These are phyloP conservation scores for Pestalotiopsis sp. DNA, from an alignment of 2,329 filamentous ascomycete genomes.

Conservation along the genomic window DNA sequence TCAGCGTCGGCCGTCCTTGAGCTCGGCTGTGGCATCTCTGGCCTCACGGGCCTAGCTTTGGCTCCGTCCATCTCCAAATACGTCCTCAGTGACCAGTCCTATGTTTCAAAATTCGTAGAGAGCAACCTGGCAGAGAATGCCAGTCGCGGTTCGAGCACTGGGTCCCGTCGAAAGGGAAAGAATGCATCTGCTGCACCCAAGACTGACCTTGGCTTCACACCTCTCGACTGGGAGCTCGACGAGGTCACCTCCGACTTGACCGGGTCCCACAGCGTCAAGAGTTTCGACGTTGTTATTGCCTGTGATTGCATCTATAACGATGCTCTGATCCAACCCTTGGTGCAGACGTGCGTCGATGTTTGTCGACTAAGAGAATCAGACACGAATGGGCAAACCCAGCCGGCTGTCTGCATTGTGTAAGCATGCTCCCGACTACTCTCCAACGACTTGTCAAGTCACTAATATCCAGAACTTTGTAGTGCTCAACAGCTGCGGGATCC, in stretches of 20 bases:
- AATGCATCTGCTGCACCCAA: constrained; percentile 11
- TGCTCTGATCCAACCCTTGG: constrained; percentile 76
- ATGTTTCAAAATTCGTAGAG: constrained; percentile 76
- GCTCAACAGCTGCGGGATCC: constrained; percentile 87
- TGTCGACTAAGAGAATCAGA: constrained; percentile 58
- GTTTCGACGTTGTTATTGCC: constrained; percentile 76
- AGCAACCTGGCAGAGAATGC: constrained; percentile 73
- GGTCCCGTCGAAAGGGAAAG: constrained; percentile 22
- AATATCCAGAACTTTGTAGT: neutral
- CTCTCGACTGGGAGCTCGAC: constrained; percentile 84
- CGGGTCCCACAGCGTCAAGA: constrained; percentile 34
- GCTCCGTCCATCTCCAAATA: constrained; percentile 65
- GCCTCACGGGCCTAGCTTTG: constrained; percentile 73
- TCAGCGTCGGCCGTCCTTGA: constrained; percentile 68
- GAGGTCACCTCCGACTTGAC: constrained; percentile 49
- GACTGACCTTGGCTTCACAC: constrained; percentile 54
- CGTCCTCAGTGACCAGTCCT: constrained; percentile 84
- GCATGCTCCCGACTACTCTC: neutral
- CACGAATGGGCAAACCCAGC: constrained; percentile 25
- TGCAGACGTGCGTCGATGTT: constrained; percentile 77
- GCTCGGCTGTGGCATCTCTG: constrained; percentile 86
- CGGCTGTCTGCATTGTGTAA: constrained; percentile 72
- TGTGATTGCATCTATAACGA: constrained; percentile 98
- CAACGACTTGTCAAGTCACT: neutral
- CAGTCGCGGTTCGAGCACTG: constrained; percentile 15